A percentile compares a stretch with the other conserved stretches of the same genome.
Conservation (phyloP, 345 rosid genomes). For the Eucalyptus sp. region DNA sequence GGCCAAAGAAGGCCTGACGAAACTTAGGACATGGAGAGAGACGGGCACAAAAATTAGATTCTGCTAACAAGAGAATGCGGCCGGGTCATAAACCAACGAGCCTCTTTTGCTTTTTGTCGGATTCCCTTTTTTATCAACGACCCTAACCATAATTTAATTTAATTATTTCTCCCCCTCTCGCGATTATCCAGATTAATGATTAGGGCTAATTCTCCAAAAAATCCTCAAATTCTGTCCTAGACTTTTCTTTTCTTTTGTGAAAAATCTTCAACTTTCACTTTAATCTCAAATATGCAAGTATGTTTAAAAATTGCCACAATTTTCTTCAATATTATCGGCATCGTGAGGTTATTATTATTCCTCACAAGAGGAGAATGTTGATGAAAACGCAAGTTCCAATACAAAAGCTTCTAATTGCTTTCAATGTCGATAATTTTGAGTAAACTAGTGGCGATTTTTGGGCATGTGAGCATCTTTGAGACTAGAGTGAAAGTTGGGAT, state of each 20-base stretch:
- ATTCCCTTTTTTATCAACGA: background rate
- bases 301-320: fast-evolving
- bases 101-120: background rate
- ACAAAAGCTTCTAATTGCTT: too few relatives aligned
- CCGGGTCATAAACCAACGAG: background rate
- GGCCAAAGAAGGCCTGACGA: background rate
- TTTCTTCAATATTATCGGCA: too few relatives aligned
- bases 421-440: background rate
- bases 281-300: background rate
- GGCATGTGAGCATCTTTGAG: background rate
- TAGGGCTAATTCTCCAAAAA: background rate
- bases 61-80: background rate
- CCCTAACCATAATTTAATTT: background rate
- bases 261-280: background rate
- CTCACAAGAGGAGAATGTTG: fast-evolving
- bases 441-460: background rate
- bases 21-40: background rate
- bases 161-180: background rate
- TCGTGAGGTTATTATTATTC: too few relatives aligned
- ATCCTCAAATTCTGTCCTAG: background rate
- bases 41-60: background rate
- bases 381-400: fast-evolving
- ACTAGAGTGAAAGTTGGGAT: background rate
- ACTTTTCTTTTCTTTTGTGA: background rate
- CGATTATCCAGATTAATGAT: background rate